A percentile compares a stretch with the other conserved stretches of the same genome.
phyloP scores from a whole-genome alignment of 1,139 yeast genomes.

The Martiniozyma asiatica region DNA sequence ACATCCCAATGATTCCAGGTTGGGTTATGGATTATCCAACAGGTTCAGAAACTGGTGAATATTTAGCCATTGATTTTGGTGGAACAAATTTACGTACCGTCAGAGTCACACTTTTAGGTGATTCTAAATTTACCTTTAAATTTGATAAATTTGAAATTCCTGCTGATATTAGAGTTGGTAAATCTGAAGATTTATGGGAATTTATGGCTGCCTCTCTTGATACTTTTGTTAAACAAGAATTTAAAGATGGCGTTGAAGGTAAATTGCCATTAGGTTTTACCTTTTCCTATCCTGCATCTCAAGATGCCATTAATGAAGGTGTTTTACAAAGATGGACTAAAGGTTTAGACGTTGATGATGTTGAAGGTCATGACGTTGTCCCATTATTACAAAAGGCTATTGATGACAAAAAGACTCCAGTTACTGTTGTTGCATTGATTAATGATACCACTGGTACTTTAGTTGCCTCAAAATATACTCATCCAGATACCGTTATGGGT shows the following conservation, averaged over 20 bases:
- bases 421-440: slow-evolving; percentile 80
- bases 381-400: slow-evolving; percentile 79
- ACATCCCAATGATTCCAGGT: slow-evolving; percentile 93
- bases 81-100: slow-evolving; percentile 92
- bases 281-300: slow-evolving; percentile 87
- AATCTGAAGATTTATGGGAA: slow-evolving; percentile 62
- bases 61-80: slow-evolving; percentile 87
- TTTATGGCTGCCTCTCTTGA: slow-evolving; percentile 78
- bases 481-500: slow-evolving; percentile 84
- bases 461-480: slow-evolving; percentile 90
- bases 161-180: slow-evolving; percentile 60
- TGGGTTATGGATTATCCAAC: slow-evolving; percentile 94
- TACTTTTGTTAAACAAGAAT: slow-evolving; percentile 47
- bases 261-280: slow-evolving; percentile 86
- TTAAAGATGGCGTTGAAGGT: slow-evolving; percentile 31
- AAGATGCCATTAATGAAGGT: slow-evolving; percentile 73
- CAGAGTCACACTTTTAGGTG: slow-evolving; percentile 67
- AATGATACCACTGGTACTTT: slow-evolving; percentile 97
- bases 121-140: slow-evolving; percentile 65
- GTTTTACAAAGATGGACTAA: slow-evolving; percentile 94
- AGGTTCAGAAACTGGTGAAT: slow-evolving; percentile 82
- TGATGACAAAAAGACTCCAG: slow-evolving; percentile 54
- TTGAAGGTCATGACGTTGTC: slow-evolving; percentile 90
- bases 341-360: slow-evolving; percentile 89
- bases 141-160: slow-evolving; percentile 80